A percentile compares a stretch with the other conserved stretches of the same genome.
phyloP scores from a whole-genome alignment of 306 rosid species.

The Sphenostylis stenocarpa region DNA sequence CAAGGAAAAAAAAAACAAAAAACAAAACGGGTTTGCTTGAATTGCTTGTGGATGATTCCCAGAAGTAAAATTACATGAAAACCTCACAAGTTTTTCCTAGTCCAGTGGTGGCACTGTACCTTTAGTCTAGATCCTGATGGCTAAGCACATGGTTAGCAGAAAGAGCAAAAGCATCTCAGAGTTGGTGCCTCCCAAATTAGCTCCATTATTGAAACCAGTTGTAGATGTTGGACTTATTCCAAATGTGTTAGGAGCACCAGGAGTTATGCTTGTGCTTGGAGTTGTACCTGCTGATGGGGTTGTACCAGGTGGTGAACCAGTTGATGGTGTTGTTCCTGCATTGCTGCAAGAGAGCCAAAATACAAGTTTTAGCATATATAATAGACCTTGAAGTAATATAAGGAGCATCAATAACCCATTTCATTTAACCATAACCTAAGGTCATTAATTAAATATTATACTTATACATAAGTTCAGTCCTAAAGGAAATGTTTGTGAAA shows the following conservation, averaged over 20 bases:
- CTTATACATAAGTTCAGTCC: background rate
- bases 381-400: background rate
- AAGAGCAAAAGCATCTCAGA: conserved; percentile 8
- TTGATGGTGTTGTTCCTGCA: conserved; percentile 42
- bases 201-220: conserved; percentile 30
- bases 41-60: conserved; percentile 39
- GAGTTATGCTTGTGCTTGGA: background rate
- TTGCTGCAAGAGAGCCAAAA: conserved; percentile 42
- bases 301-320: conserved; percentile 35
- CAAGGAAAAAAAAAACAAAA: conserved; percentile 11
- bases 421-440: too few species aligned
- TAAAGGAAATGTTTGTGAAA: background rate
- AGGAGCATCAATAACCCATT: background rate
- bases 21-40: conserved; percentile 26
- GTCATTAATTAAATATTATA: background rate
- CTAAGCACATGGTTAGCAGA: conserved; percentile 40
- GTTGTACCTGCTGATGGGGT: conserved; percentile 31
- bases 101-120: background rate
- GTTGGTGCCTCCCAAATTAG: conserved; percentile 23
- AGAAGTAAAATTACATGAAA: conserved; percentile 29
- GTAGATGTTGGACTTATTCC: conserved; percentile 68
- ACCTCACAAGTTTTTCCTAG: conserved; percentile 5
- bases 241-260: conserved; percentile 32
- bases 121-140: conserved; percentile 30
- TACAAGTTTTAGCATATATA: background rate